These are phyloP conservation scores for Ophiocordyceps camponoti-saundersi DNA, from an alignment of 2,329 filamentous ascomycete genomes.

Conservation along the genomic window DNA sequence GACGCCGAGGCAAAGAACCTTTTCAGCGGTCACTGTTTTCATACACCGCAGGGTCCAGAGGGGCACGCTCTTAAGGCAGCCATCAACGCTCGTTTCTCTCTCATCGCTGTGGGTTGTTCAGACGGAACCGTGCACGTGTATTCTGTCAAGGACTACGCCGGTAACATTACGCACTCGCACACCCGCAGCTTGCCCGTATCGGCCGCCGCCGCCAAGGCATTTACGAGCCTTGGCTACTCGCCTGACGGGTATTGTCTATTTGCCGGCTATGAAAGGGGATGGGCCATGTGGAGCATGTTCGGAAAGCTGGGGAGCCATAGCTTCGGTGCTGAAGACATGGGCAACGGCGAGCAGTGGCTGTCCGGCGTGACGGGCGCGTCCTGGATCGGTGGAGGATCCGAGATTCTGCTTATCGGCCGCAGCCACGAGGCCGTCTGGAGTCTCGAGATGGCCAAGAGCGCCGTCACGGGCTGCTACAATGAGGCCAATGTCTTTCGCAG, in stretches of 20 bases:
- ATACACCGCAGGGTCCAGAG: conserved; percentile 44
- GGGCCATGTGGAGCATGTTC: conserved; percentile 96
- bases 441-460: conserved; percentile 83
- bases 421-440: conserved; percentile 67
- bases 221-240: conserved; percentile 71
- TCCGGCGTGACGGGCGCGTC: conserved; percentile 57
- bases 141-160: conserved; percentile 78
- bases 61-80: conserved; percentile 55
- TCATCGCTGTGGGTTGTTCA: conserved; percentile 71
- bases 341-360: conserved; percentile 73
- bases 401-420: conserved; percentile 59
- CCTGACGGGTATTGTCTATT: conserved; percentile 95
- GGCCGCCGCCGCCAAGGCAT: conserved; percentile 43
- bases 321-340: conserved; percentile 51
- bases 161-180: conserved; percentile 81
- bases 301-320: conserved; percentile 77
- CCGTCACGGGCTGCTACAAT: conserved; percentile 81
- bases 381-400: conserved; percentile 79
- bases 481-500: conserved; percentile 82
- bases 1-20: conserved; percentile 43
- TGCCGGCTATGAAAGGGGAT: conserved; percentile 79
- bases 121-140: conserved; percentile 79
- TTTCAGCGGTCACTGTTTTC: conserved; percentile 86
- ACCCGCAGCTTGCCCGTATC: conserved; percentile 56
- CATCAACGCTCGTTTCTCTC: conserved; percentile 87